Evolutionary conservation across 768 basidiomycete species (phyloP), one percentile per base, ranked within the genome.

Genomic region (Lentinula edodes): DNA sequence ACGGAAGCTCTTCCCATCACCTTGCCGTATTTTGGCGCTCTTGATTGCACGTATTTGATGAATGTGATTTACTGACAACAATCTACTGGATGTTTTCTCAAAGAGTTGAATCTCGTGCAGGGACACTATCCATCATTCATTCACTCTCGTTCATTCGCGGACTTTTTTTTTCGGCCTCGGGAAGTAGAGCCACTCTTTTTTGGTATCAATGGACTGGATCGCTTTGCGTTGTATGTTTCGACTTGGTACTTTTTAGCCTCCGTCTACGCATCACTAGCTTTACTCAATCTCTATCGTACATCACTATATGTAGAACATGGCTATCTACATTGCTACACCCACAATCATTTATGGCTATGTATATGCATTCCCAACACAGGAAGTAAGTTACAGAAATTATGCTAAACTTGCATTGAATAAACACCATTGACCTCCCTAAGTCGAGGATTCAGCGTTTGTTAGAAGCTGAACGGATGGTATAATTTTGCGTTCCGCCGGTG

Each of bases 301-400:
- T n/a, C 38, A 18, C 41, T 57, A 57, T 50, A 10, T 12, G 36
- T 45, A 58, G 35, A 35, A 59, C 46, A 59, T 36, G 1, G 43
- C 38, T 60, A 51, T 8, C 36, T 35, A 60, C 59, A 60, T 60
- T 43, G 16, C 51, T 60, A 60, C 15, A 23, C 34, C 36, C 28
- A 52, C 59, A 35, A 36, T 60, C 39, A 13, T 39, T 60, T 43
- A 13, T 12, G 9, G 46, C 46, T 9, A 16, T 41, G 39, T 41
- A 41, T 41, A 41, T 10, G 39, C 39, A 28, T 28, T 28, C 28
- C 28, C 28, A 3, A 28, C 23, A 23, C 23, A 23, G 23, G 23
- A 23, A 23, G 23, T 23, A 23, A 23, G 23, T 23, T 23, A 23
- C 23, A 2, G 23, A 23, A 23, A 23, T 23, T 23, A 23, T 23